A percentile compares a stretch with the other conserved stretches of the same genome.
Conservation (phyloP, 495 filamentous ascomycete genomes). For the Hypomontagnella submonticulosa region DNA sequence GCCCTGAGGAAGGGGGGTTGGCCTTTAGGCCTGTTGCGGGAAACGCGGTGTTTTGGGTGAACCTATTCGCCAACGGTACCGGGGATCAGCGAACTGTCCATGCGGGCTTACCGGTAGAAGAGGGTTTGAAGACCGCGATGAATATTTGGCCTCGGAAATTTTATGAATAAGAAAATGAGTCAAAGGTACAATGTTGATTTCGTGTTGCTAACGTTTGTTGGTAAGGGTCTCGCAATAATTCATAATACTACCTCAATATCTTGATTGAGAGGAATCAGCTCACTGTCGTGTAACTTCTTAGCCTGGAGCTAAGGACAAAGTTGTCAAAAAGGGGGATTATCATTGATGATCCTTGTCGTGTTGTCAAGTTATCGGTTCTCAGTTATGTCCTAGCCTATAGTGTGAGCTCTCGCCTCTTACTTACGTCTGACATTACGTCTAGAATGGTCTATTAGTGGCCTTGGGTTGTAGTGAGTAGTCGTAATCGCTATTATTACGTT, state of each 20-base stretch:
- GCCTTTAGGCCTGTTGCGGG: constrained; percentile 62
- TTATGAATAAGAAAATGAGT: constrained; percentile 17
- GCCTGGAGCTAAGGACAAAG: no score
- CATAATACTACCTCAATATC: no score
- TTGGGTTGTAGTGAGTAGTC: no score
- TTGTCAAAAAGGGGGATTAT: not conserved
- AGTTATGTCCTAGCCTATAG: no score
- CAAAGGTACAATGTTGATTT: not conserved
- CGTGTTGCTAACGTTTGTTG: not conserved
- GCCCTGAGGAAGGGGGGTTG: constrained; percentile 61
- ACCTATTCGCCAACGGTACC: constrained; percentile 59
- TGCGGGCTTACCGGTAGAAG: constrained; percentile 60
- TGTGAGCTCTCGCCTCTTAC: no score
- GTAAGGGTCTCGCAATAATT: no score
- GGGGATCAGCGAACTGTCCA: constrained; percentile 61
- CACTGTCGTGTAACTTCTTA: no score
- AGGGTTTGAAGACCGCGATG: constrained; percentile 64
- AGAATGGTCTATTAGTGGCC: no score
- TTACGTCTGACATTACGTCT: no score
- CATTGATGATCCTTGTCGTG: not conserved
- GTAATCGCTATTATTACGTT: no score
- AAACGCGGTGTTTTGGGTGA: constrained; percentile 67
- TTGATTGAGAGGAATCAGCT: no score
- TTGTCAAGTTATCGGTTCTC: no score
- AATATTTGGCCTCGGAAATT: constrained; percentile 66